Conservation (phyloP, 164 flowering plant species). For the Vitis cinerea region DNA sequence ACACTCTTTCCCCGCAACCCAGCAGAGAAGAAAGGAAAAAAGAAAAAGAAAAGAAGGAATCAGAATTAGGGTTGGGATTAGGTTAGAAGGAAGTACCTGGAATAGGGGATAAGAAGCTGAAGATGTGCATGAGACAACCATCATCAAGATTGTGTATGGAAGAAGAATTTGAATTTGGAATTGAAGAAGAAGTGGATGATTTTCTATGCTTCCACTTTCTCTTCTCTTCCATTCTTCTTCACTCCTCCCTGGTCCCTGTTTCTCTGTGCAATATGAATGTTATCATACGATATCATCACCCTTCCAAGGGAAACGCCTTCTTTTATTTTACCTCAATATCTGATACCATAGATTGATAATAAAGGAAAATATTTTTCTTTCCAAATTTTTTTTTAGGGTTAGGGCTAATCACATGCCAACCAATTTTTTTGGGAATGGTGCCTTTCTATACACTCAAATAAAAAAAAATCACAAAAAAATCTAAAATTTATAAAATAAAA, state of each 20-base stretch:
- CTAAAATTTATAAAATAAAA: no score
- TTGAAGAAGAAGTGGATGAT: constrained; percentile 8
- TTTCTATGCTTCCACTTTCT: constrained; percentile 23
- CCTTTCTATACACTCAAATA: no score
- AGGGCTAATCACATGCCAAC: no score
- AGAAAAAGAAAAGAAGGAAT: neutral
- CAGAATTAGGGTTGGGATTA: neutral
- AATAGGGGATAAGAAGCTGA: constrained; percentile 78
- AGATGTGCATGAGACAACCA: constrained; percentile 92
- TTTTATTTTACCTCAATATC: no score
- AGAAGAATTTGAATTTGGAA: neutral
- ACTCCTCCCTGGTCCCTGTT: constrained; percentile 3
- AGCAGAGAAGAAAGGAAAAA: neutral
- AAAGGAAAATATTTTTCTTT: no score
- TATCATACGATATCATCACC: neutral
- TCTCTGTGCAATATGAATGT: neutral
- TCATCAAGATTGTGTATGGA: constrained; percentile 66
- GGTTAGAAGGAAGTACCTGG: constrained; percentile 50
- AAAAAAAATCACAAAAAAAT: no score
- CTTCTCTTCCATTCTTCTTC: neutral
- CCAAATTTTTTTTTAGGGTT: no score
- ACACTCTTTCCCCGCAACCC: no score
- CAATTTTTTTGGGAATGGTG: no score
- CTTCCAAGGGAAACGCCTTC: neutral
- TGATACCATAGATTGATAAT: no score